phyloP scores from a whole-genome alignment of 768 basidiomycete genomes.

The Suillus fuscotomentosus region DNA sequence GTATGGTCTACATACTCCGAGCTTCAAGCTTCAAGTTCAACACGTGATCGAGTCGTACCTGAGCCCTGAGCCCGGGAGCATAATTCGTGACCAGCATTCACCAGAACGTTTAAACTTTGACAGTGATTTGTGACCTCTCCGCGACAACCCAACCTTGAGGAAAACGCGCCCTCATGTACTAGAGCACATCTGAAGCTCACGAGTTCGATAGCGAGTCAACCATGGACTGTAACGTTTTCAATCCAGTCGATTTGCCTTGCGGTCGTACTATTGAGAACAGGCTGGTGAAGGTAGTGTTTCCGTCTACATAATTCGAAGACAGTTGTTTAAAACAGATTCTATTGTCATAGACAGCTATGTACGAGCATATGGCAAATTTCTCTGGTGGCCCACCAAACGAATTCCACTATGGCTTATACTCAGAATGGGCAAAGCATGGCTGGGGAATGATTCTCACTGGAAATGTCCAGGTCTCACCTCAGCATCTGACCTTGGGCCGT shows the following conservation, averaged over 20 bases:
- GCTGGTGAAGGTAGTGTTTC: slow-evolving; percentile 48
- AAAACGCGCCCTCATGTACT: neutral
- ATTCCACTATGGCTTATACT: slow-evolving; percentile 64
- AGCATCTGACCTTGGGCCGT: slow-evolving; percentile 69
- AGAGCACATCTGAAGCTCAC: neutral
- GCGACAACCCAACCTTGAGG: neutral
- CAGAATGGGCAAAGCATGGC: slow-evolving; percentile 66
- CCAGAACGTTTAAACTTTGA: neutral
- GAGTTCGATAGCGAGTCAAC: neutral
- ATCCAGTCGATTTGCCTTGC: slow-evolving; percentile 30
- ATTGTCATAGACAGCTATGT: slow-evolving; percentile 73
- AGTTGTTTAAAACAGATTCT: neutral
- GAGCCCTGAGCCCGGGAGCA: no score
- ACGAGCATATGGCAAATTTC: slow-evolving; percentile 73
- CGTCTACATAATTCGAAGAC: neutral
- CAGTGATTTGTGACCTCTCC: neutral
- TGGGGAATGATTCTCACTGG: slow-evolving; percentile 94
- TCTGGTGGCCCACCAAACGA: slow-evolving; percentile 72
- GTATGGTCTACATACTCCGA: no score
- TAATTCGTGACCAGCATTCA: no score
- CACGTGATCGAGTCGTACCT: no score
- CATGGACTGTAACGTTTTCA: slow-evolving; percentile 23
- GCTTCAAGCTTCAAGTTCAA: no score
- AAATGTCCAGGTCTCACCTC: slow-evolving; percentile 66
- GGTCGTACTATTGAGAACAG: slow-evolving; percentile 42